Evolutionary conservation across 345 rosid genomes (phyloP), one percentile per base, ranked within the genome.

Genomic region (Trapa incisa): DNA sequence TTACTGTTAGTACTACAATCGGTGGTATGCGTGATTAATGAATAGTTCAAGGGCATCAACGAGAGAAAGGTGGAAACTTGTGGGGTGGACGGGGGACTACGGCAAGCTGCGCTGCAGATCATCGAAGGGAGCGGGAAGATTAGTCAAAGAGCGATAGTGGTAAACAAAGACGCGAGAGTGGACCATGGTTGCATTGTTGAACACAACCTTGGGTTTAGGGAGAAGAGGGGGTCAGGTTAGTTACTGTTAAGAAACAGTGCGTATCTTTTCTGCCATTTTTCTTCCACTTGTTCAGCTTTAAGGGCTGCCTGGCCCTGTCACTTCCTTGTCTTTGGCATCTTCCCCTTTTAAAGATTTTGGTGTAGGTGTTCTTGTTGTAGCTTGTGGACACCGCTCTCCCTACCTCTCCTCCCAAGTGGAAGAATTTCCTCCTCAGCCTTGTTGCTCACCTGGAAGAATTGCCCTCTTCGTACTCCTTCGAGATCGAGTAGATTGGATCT

Each of bases 81-180:
- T 62, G 69, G 57, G 2, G 81, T 70, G 56, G 22, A 15, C 56
- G 17, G 22, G 22, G 56, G 56, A 50, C 17, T 50, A 15, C 56
- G 56, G 56, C 56, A 45, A 8, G 45, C 5, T 8, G 14, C 22
- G 29, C 56, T 16, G 56, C 22, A 50, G 22, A 50, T 50, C 15
- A 50, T 50, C 5, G 56, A 14, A 50, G 56, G 16, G 6, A 15
- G 56, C 56, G 6, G 56, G 56, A 29, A 50, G 56, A 50, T 50
- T 50, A 50, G 56, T 50, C 56, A 50, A 15, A 50, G 22, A 45
- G 48, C 56, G 17, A 50, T 50, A 2, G 17, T 50, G 48, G 48
- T 6, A 45, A 45, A 45, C 48, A 45, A 45, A 5, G 48, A 11
- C 48, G 11, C 48, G 48, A 12, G 36, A 39, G 50, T 42, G 39